Evolutionary conservation across 768 basidiomycete genomes (phyloP).

Genomic region (Pleurotus citrinopileatus): DNA sequence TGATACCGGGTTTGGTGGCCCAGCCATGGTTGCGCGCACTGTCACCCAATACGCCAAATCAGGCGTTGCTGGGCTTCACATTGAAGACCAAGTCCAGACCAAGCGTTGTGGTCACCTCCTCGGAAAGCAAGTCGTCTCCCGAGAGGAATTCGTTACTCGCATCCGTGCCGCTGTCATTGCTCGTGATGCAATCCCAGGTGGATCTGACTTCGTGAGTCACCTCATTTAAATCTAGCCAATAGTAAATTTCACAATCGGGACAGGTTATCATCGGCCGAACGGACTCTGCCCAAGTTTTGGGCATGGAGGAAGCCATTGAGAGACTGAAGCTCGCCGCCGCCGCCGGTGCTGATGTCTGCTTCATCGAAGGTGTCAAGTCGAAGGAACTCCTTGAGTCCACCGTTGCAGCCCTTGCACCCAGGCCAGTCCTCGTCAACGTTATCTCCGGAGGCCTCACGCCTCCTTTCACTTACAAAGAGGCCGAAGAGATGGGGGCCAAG

Average conservation of each 20-base stretch:
- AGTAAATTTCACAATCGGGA: not conserved
- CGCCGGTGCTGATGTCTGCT: constrained; percentile 45
- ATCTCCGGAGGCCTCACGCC: constrained; percentile 51
- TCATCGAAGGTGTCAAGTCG: constrained; percentile 49
- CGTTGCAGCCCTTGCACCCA: constrained; percentile 36
- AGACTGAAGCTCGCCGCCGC: constrained; percentile 44
- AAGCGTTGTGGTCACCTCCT: constrained; percentile 55
- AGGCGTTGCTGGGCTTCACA: constrained; percentile 51
- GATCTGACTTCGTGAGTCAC: constrained; percentile 18
- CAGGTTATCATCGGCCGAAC: constrained; percentile 51
- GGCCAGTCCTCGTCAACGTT: constrained; percentile 47
- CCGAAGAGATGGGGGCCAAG: constrained; percentile 43
- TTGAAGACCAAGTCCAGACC: constrained; percentile 54
- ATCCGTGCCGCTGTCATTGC: constrained; percentile 52
- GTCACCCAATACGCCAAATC: constrained; percentile 46
- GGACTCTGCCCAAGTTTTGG: constrained; percentile 47
- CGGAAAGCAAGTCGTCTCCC: constrained; percentile 50
- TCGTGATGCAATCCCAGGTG: constrained; percentile 39
- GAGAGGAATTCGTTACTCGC: constrained; percentile 47
- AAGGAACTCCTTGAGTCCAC: constrained; percentile 40
- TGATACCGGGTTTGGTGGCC: constrained; percentile 56
- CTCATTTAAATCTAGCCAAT: constrained; percentile 33
- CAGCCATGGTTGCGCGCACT: constrained; percentile 53
- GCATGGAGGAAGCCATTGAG: constrained; percentile 48
- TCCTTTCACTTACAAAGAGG: constrained; percentile 45